Evolutionary conservation across 2,329 filamentous ascomycete genomes (phyloP), one percentile per base, ranked within the genome.

Genomic region (Trichophyton benhamiae): DNA sequence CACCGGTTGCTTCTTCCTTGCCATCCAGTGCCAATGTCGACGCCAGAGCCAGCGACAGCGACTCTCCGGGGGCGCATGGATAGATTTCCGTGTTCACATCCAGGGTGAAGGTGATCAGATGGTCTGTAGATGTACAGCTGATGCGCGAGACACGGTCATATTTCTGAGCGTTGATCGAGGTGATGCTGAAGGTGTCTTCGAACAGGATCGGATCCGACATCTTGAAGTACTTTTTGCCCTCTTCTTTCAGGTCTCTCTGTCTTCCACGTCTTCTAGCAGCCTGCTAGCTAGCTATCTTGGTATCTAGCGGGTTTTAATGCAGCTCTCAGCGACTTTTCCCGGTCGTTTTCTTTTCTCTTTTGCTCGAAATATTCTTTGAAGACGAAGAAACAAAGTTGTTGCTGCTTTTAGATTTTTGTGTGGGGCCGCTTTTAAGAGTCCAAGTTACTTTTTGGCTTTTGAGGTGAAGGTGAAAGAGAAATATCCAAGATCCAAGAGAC

Each of bases 1-100:
- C 74, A 80, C 87, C 72, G 78, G 78, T 69, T 65, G 75, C 80
- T 67, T 90, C 85, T 70, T 89, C 84, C 74, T 88, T 92, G 66
- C 94, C 94, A 72, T 97, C 94, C 57, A 96, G 83, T 60, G 88
- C 85, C 61, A 99, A 80, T 17, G 90, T 94, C 3, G 87, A 91
- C 15, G 92, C 90, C 61, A 99, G 80, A 9, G 92, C 85, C 66
- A 96, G 80, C 66, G 88, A 87, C 62, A 99, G 75, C 13, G 81
- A 87, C 68, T 96, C 91, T 71, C 87, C 88, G 7, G 84, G 78
- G 44, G 79, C 74, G 68, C 88, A 84, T 1, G 89, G 89, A 76
- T 94, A 96, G 6, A 99, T 83, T 77, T 99, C 92, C 62, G 84
- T 87, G 80, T 97, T 96, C 76, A 97, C 85, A 77, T 99, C 94